These are phyloP conservation scores for Wickerhamiella musiphila DNA, from an alignment of 805 yeast genomes.

Conservation along the genomic window DNA sequence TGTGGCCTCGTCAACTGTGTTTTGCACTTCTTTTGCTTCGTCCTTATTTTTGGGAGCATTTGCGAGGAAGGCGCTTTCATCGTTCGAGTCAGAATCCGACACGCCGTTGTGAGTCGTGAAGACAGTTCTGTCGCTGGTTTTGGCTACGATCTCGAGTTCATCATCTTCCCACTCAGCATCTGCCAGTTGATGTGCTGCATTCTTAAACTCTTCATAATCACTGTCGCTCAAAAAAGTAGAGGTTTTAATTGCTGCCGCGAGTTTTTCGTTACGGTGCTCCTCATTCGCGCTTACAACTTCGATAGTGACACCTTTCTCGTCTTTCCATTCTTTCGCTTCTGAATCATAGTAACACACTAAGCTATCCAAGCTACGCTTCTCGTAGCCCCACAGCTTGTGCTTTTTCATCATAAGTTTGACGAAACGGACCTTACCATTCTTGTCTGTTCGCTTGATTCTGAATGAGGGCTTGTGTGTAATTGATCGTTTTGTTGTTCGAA, in stretches of 20 bases:
- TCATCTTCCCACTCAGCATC: constrained; percentile 30
- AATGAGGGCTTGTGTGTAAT: too few relatives aligned
- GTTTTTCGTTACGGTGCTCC: constrained; percentile 11
- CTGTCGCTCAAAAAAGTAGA: constrained; percentile 14
- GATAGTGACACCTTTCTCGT: constrained; percentile 61
- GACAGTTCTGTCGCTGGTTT: not conserved
- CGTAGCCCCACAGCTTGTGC: constrained; percentile 82
- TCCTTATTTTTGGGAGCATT: constrained; percentile 21
- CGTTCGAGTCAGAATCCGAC: constrained; percentile 1
- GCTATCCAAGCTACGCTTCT: constrained; percentile 34
- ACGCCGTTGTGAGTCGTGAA: not conserved
- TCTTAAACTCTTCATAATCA: constrained; percentile 16
- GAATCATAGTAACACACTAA: constrained; percentile 48
- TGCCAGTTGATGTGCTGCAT: constrained; percentile 7
- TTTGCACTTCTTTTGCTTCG: constrained; percentile 17
- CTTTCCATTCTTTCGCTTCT: constrained; percentile 55
- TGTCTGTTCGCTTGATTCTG: too few relatives aligned
- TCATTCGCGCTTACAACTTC: constrained; percentile 31
- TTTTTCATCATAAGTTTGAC: constrained; percentile 45
- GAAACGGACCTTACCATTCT: too few relatives aligned
- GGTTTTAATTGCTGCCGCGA: constrained; percentile 5
- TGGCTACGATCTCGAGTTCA: constrained; percentile 24
- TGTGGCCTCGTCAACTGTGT: constrained; percentile 5
- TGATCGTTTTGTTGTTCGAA: too few relatives aligned
- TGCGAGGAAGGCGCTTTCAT: not conserved